Base-by-base conservation (phyloP, 2,329 filamentous ascomycete species). In the Fusarium miscanthi region DNA sequence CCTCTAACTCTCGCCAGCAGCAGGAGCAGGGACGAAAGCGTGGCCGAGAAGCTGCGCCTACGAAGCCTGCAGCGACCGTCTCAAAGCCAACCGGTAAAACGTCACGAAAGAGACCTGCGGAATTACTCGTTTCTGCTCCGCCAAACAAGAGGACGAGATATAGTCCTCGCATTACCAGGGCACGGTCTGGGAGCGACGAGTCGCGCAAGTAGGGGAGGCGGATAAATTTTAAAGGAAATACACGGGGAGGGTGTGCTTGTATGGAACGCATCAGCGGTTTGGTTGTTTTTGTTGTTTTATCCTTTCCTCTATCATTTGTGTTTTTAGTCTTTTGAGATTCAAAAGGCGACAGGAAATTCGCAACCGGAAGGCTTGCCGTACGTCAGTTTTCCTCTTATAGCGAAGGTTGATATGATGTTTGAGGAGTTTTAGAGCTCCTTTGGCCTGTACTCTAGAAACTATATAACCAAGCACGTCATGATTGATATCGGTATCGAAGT, bases 381-480 rank as follows among this genome's bases (percentile, higher is more conserved):
- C 49, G 51, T 63, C 52, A 54, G 27, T 66, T 53, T 56, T 40
- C 59, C 51, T 63, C 49, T 59, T 40, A 61, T 31, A 49, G 56
- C 41, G 51, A 59, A 66, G 38, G 54, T 54, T 64, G 63, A 67
- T 56, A 66, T 46, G 31, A 65, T 60, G 33, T 52, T 63, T 51
- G 38, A 31, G 62, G 58, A 67, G 43, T 45, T 51, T 48, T 43
- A 54, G 51, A 43, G 49, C 48, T 65, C 61, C 69, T 63, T 63
- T 72, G 52, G 51, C 59, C 66, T 77, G 75, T 77, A 77, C 54
- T 76, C 63, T 76, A 76, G 74, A 76, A 66, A 54, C 49, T 70
- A 74, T 69, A 72, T 76, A 76, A 56, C 56, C 66, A 56, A 73
- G 59, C 63, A 69, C 57, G 59, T 61, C 52, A 64, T 59, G 52